Evolutionary conservation across 202 grass and related monocot genomes (phyloP).

Genomic region (Setaria italica): DNA sequence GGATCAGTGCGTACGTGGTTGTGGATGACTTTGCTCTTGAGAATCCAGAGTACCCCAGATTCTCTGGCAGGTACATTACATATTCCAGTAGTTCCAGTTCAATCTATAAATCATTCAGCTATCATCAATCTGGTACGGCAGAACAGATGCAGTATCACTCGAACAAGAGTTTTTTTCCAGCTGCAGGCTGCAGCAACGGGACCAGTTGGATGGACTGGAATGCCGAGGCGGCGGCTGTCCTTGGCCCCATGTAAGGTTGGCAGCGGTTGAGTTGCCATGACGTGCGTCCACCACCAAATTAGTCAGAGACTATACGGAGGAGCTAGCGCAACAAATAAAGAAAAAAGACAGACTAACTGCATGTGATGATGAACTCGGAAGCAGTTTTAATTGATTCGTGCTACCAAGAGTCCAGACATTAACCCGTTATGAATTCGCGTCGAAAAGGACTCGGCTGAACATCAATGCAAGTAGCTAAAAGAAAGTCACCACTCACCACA

Average conservation of each 20-base stretch:
- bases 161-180: too few relatives aligned
- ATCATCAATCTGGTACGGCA: background rate
- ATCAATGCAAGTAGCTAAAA: background rate
- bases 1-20: background rate
- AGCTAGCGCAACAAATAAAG: background rate
- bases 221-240: conserved; percentile 15
- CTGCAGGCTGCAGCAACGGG: background rate
- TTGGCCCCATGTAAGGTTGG: conserved; percentile 39
- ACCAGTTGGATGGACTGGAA: conserved; percentile 26
- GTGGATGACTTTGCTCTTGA: conserved; percentile 7
- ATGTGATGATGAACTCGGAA: background rate
- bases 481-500: background rate
- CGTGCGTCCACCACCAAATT: conserved; percentile 33
- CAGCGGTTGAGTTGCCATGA: conserved; percentile 25
- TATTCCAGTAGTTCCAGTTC: background rate
- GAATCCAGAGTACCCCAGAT: conserved; percentile 23
- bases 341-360: background rate
- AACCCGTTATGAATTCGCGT: background rate
- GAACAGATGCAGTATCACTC: background rate
- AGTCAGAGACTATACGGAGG: background rate
- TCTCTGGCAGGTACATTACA: conserved; percentile 19
- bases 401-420: background rate
- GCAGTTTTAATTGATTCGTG: background rate
- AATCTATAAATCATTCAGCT: background rate
- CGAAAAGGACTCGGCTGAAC: background rate